Base-by-base conservation (phyloP, 2,329 filamentous ascomycete species). In the Trichoderma atrobrunneum region DNA sequence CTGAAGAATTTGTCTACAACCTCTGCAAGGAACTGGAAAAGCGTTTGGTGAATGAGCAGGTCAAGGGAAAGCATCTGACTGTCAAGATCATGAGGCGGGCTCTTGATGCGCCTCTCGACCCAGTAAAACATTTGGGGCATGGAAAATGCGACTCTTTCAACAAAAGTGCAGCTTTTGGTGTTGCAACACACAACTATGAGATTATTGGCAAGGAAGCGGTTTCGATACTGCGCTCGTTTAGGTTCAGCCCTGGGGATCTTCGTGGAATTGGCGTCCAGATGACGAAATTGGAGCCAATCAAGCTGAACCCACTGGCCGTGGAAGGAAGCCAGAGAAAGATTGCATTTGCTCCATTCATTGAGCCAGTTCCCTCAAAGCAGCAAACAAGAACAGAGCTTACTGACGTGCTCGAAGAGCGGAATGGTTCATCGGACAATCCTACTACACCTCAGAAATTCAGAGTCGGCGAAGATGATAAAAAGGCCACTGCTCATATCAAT, bases 71-170 rank as follows among this genome's bases (percentile, higher is more conserved):
- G 75, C 93, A 97, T 74, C 85, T 99, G 64, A 97, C 94, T 0
- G 90, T 99, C 86, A 98, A 98, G 79, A 92, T 99, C 73, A 98
- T 99, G 94, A 89, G 92, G 74, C 90, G 95, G 73, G 90, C 95
- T 18, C 85, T 90, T 26, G 93, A 97, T 82, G 95, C 96, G 18
- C 96, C 96, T 0, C 83, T 98, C 18, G 95, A 98, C 79, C 94
- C 96, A 2, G 90, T 92, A 0, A 99, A 99, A 78, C 94, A 98
- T 81, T 86, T 99, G 1, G 96, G 96, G 0, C 96, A 98, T 81
- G 96, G 96, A 1, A 95, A 94, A 81, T 99, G 96, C 78, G 96
- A 99, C 78, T 93, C 90, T 0, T 97, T 95, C 84, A 98, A 94
- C 84, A 98, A 97, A 81, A 97, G 94, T 76, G 81, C 92, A 10